phyloP scores from a whole-genome alignment of 306 rosid species.

The Hippophae gyantsensis region DNA sequence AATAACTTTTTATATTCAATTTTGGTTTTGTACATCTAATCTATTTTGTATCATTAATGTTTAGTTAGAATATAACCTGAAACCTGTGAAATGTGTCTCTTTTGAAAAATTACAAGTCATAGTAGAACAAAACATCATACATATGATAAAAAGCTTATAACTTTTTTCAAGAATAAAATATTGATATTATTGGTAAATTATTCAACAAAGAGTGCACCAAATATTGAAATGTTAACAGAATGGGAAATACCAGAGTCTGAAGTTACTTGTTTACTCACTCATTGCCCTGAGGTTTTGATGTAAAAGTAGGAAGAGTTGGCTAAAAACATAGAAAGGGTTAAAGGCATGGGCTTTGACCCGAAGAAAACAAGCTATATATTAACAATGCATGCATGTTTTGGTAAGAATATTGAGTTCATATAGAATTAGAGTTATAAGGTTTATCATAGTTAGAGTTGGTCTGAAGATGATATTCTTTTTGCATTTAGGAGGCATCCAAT shows the following conservation, averaged over 20 bases:
- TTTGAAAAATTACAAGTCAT: neutral
- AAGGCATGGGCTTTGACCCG: constrained; percentile 16
- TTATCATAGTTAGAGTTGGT: constrained; percentile 26
- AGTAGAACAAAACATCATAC: too few relatives aligned
- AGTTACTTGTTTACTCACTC: constrained; percentile 7
- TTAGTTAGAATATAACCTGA: too few relatives aligned
- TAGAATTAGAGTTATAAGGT: constrained; percentile 12
- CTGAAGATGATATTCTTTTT: constrained; percentile 6
- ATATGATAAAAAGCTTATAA: too few relatives aligned
- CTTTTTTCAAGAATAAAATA: constrained; percentile 2
- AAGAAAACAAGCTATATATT: constrained; percentile 5
- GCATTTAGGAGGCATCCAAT: constrained; percentile 17
- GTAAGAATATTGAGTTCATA: neutral
- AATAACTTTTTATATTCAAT: too few relatives aligned
- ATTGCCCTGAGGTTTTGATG: neutral
- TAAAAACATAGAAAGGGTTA: constrained; percentile 4
- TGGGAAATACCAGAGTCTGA: constrained; percentile 2
- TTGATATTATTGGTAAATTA: neutral
- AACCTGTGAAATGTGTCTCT: too few relatives aligned
- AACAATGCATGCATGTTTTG: constrained; percentile 8
- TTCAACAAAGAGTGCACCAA: constrained; percentile 7
- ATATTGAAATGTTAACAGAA: constrained; percentile 12
- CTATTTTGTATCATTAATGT: too few relatives aligned
- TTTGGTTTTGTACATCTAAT: too few relatives aligned
- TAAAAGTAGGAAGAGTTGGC: constrained; percentile 4